Evolutionary conservation across 306 rosid genomes (phyloP).

Genomic region (Sechiopsis laciniata): DNA sequence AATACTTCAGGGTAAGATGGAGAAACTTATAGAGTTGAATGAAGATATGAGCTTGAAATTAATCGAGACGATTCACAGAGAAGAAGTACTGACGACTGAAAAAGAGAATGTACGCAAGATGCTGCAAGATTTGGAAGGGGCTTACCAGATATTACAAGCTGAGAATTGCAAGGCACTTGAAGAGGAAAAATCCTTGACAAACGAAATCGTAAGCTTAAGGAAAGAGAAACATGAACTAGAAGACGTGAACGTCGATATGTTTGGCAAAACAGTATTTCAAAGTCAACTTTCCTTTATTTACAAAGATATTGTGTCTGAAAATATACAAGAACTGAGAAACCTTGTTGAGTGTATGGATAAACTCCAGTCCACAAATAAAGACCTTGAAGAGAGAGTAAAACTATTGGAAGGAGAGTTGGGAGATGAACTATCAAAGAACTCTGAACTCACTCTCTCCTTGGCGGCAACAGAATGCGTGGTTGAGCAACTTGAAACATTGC

Average conservation of each 20-base stretch:
- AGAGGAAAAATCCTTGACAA: conserved; percentile 45
- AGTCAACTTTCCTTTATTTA: conserved; percentile 55
- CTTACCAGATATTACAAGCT: conserved; percentile 40
- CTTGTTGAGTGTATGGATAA: conserved; percentile 45
- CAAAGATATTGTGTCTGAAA: conserved; percentile 43
- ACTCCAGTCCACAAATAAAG: conserved; percentile 36
- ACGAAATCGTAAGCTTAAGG: conserved; percentile 42
- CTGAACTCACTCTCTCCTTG: conserved; percentile 44
- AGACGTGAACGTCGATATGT: conserved; percentile 46
- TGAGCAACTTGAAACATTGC: conserved; percentile 28
- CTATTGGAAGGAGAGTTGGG: conserved; percentile 41
- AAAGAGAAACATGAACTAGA: conserved; percentile 22
- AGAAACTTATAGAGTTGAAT: conserved; percentile 40
- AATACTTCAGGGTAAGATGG: conserved; percentile 10
- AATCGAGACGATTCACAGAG: conserved; percentile 52
- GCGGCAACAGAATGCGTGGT: conserved; percentile 37
- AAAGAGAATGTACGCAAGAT: too few species aligned
- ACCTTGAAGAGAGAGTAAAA: conserved; percentile 45
- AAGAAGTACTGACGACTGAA: too few species aligned
- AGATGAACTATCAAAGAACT: conserved; percentile 36
- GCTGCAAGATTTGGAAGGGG: too few species aligned
- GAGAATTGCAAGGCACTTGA: conserved; percentile 44
- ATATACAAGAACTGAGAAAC: conserved; percentile 35
- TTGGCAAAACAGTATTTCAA: conserved; percentile 47
- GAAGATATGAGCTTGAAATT: conserved; percentile 52